A percentile compares a stretch with the other conserved stretches of the same genome.
phyloP scores from a whole-genome alignment of 352 stramenopile genomes.

The Albugo candida region DNA sequence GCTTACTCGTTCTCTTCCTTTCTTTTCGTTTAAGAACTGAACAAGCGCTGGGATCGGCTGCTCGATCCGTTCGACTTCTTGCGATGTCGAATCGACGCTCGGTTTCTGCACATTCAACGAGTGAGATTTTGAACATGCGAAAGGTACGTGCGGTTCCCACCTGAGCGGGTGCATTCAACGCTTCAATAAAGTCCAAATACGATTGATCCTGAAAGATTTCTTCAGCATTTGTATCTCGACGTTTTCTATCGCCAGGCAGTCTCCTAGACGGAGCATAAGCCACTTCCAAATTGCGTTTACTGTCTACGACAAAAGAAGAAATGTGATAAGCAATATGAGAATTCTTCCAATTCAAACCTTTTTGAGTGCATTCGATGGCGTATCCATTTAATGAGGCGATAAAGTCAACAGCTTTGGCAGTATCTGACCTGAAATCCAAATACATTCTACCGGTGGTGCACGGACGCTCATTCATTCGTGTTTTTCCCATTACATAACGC shows the following conservation, averaged over 20 bases:
- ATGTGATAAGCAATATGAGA: neutral
- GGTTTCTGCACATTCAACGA: too few relatives aligned
- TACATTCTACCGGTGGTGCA: slow-evolving; percentile 35
- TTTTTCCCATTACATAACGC: slow-evolving; percentile 39
- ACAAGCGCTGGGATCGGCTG: slow-evolving; percentile 58
- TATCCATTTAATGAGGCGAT: slow-evolving; percentile 30
- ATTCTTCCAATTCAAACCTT: neutral
- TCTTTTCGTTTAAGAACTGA: slow-evolving; percentile 68
- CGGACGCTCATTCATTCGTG: slow-evolving; percentile 29
- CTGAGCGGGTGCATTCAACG: slow-evolving; percentile 23
- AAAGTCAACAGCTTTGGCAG: too few relatives aligned
- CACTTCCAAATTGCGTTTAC: slow-evolving; percentile 19
- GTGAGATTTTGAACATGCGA: too few relatives aligned
- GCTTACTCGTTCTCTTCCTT: slow-evolving; percentile 24
- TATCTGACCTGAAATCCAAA: slow-evolving; percentile 59
- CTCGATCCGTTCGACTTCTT: too few relatives aligned
- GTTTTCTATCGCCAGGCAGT: slow-evolving; percentile 55
- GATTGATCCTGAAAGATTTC: slow-evolving; percentile 56
- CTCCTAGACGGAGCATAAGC: slow-evolving; percentile 67
- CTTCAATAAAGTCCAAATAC: slow-evolving; percentile 53
- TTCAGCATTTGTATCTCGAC: slow-evolving; percentile 53
- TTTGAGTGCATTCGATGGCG: too few relatives aligned
- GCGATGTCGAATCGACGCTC: too few relatives aligned
- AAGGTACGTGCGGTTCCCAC: too few relatives aligned
- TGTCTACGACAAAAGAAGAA: neutral